Evolutionary conservation across 1,284 basidiomycete species (phyloP).

Genomic region (Marasmius oreades): DNA sequence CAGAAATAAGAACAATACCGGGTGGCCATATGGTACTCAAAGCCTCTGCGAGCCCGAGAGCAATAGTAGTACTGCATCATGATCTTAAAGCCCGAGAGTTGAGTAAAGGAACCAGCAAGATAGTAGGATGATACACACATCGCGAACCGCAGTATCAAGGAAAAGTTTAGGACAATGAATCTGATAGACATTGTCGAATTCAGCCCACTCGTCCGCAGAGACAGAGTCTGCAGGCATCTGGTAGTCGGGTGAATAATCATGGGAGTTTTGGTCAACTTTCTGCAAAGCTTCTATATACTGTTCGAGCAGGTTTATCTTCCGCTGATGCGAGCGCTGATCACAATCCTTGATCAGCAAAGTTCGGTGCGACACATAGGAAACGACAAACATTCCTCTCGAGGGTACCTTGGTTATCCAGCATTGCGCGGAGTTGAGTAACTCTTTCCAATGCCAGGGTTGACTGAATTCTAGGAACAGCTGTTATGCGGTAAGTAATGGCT

Average conservation of each 20-base stretch:
- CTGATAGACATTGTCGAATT: constrained; percentile 90
- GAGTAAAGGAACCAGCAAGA: background rate
- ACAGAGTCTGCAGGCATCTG: constrained; percentile 65
- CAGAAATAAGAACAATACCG: constrained; percentile 45
- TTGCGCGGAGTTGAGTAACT: constrained; percentile 43
- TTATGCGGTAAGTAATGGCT: background rate
- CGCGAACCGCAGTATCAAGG: constrained; percentile 76
- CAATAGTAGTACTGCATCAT: constrained; percentile 90
- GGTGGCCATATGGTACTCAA: constrained; percentile 87
- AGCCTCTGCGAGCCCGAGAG: constrained; percentile 69
- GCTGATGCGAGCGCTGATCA: constrained; percentile 27
- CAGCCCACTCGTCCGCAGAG: constrained; percentile 69
- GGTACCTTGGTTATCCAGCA: constrained; percentile 21
- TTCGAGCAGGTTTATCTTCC: constrained; percentile 58
- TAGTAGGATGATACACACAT: constrained; percentile 43
- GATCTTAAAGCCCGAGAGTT: constrained; percentile 43
- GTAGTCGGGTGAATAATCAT: constrained; percentile 40
- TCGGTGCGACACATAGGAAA: background rate
- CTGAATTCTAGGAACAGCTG: constrained; percentile 72
- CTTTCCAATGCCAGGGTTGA: constrained; percentile 60
- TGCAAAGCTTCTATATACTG: constrained; percentile 59
- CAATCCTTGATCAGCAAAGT: background rate
- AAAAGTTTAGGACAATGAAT: constrained; percentile 86
- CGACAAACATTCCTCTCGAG: constrained; percentile 12
- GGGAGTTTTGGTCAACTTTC: constrained; percentile 39